Evolutionary conservation across 345 rosid species (phyloP).

Genomic region (Citrus glauca): DNA sequence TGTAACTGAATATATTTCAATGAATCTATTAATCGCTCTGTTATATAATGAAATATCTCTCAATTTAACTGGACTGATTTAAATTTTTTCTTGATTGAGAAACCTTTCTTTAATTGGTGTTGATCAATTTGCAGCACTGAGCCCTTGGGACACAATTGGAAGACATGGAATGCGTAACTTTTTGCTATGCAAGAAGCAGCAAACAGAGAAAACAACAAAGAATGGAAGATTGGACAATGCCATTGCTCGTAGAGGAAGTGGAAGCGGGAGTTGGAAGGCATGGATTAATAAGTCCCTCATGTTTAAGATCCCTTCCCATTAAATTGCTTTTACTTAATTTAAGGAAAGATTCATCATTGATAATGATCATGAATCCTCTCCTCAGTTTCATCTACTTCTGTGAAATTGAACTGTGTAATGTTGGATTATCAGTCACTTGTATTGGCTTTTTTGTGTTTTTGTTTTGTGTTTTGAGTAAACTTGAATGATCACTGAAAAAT

Average conservation of each 20-base stretch:
- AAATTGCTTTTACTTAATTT: neutral
- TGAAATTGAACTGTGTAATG: neutral
- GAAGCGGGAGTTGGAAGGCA: slow-evolving; percentile 73
- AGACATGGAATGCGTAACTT: slow-evolving; percentile 73
- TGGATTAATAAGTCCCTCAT: slow-evolving; percentile 90
- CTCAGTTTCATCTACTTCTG: neutral
- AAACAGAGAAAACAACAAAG: slow-evolving; percentile 34
- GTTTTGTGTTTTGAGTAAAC: neutral
- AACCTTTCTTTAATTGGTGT: neutral
- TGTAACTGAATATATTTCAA: neutral
- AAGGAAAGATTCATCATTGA: neutral
- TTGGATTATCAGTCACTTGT: neutral
- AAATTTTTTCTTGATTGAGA: neutral
- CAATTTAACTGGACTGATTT: neutral
- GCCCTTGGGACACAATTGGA: slow-evolving; percentile 82
- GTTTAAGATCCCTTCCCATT: slow-evolving; percentile 70
- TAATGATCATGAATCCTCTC: neutral
- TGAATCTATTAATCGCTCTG: neutral
- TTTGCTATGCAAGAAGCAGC: slow-evolving; percentile 84
- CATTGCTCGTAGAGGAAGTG: slow-evolving; percentile 35
- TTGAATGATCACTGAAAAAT: neutral
- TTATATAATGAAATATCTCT: neutral
- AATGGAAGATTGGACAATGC: slow-evolving; percentile 29
- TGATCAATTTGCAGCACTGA: slow-evolving; percentile 49
- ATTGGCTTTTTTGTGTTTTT: neutral